Evolutionary conservation across 2,329 filamentous ascomycete species (phyloP).

Genomic region (Claviceps spartinae): DNA sequence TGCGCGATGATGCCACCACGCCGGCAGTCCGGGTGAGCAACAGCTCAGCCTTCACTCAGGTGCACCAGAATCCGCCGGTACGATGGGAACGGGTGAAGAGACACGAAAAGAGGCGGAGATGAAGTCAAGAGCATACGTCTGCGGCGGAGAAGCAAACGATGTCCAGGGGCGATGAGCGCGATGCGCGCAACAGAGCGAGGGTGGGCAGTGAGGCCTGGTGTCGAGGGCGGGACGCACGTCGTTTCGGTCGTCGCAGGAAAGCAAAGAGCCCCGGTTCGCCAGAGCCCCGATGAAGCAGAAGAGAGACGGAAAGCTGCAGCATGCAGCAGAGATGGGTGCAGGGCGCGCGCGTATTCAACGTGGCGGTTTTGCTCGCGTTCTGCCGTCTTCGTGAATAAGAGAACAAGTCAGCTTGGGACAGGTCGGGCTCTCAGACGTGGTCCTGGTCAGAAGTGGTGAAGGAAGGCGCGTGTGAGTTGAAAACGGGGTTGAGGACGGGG

Average conservation of each 20-base stretch:
- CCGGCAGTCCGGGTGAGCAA: conserved; percentile 1
- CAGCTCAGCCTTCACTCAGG: background rate
- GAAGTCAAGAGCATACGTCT: background rate
- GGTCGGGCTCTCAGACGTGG: background rate
- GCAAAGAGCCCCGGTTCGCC: background rate
- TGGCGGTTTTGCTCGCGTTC: no score
- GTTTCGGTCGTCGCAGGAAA: background rate
- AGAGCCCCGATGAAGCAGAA: background rate
- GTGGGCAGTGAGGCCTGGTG: conserved; percentile 6
- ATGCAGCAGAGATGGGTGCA: no score
- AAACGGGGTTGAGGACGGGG: background rate
- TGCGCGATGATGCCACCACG: conserved; percentile 2
- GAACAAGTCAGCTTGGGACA: no score
- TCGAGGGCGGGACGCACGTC: conserved; percentile 5
- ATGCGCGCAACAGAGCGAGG: conserved; percentile 3
- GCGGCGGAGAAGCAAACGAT: background rate
- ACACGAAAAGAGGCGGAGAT: background rate
- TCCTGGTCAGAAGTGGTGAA: background rate
- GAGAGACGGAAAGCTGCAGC: background rate
- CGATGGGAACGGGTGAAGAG: conserved; percentile 1
- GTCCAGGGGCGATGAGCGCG: background rate
- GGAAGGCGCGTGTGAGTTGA: conserved; percentile 2
- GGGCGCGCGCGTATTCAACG: no score
- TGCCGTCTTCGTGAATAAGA: no score
- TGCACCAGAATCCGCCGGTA: conserved; percentile 1